Conservation (phyloP, 2,329 filamentous ascomycete genomes). For the Penicillium sp. region DNA sequence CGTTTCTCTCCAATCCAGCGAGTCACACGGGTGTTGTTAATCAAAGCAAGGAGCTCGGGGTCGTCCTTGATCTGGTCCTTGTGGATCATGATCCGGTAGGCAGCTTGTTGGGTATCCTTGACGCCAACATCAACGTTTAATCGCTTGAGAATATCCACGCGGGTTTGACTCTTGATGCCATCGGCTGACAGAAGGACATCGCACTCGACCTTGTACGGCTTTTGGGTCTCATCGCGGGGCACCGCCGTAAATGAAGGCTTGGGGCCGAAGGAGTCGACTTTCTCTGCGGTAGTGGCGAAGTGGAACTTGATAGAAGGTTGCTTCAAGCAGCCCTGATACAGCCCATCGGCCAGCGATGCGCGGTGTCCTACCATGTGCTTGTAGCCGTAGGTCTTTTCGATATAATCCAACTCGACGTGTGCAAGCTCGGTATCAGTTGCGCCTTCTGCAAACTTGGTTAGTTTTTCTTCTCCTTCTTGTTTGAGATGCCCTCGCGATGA, state of each 20-base stretch:
- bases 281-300: slow-evolving; percentile 63
- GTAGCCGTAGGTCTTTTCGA: slow-evolving; percentile 70
- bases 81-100: slow-evolving; percentile 60
- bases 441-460: slow-evolving; percentile 56
- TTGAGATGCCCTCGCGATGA: not conserved
- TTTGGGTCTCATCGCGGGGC: slow-evolving; percentile 57
- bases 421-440: slow-evolving; percentile 70
- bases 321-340: slow-evolving; percentile 72
- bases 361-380: slow-evolving; percentile 82
- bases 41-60: slow-evolving; percentile 58
- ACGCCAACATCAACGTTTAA: slow-evolving; percentile 46
- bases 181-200: slow-evolving; percentile 60
- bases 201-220: slow-evolving; percentile 53
- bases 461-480: not conserved
- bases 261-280: slow-evolving; percentile 63
- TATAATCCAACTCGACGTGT: slow-evolving; percentile 70
- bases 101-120: slow-evolving; percentile 56
- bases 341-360: slow-evolving; percentile 68
- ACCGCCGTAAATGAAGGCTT: slow-evolving; percentile 64
- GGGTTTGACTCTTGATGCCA: slow-evolving; percentile 57
- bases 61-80: slow-evolving; percentile 50
- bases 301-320: slow-evolving; percentile 69
- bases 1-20: slow-evolving; percentile 69
- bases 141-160: slow-evolving; percentile 47
- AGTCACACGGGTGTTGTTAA: slow-evolving; percentile 61